Evolutionary conservation across 257 asterid genomes (phyloP).

Genomic region (Scutellaria baicalensis): DNA sequence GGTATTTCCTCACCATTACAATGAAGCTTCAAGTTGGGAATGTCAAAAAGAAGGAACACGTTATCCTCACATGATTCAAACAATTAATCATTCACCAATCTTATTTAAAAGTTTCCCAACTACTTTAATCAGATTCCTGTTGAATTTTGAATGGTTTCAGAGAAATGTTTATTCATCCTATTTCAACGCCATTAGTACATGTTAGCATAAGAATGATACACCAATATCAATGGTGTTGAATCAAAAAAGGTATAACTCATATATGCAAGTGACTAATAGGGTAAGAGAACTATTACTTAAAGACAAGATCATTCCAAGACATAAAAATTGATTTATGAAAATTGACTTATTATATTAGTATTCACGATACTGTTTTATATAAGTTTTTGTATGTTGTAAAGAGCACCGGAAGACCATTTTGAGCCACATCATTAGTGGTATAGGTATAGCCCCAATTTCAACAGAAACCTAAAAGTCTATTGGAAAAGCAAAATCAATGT

Average conservation of each 20-base stretch:
- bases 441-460: background rate
- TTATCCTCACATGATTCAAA: background rate
- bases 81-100: background rate
- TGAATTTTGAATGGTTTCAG: background rate
- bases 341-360: no score
- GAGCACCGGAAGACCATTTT: background rate
- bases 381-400: no score
- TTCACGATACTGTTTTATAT: no score
- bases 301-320: no score
- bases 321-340: no score
- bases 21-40: background rate
- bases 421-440: background rate
- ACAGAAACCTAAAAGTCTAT: background rate
- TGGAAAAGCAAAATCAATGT: background rate
- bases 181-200: background rate
- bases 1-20: slow-evolving; percentile 11
- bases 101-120: background rate
- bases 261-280: no score
- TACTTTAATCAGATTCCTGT: background rate
- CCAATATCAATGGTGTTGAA: no score
- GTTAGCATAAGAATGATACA: background rate
- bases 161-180: background rate
- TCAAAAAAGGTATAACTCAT: no score
- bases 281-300: no score
- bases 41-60: slow-evolving; percentile 9